phyloP scores from a whole-genome alignment of 2,329 filamentous ascomycete species.

The Colletotrichum lentis region DNA sequence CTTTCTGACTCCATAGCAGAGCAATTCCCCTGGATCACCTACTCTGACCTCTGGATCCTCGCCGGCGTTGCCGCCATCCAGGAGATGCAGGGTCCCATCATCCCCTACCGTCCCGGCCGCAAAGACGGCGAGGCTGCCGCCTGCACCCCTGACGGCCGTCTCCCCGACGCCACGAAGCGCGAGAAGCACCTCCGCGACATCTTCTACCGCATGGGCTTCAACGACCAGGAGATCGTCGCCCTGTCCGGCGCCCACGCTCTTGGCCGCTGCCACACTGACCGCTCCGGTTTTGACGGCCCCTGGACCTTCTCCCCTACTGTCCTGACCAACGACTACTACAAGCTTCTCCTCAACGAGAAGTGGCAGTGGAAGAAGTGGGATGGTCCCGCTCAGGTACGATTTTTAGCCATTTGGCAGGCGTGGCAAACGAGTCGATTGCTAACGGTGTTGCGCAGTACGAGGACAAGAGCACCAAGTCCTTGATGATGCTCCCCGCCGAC shows the following conservation, averaged over 20 bases:
- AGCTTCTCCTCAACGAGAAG: conserved; percentile 87
- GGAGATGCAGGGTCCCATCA: conserved; percentile 89
- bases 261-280: conserved; percentile 88
- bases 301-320: conserved; percentile 94
- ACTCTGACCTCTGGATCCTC: conserved; percentile 97
- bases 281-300: conserved; percentile 86
- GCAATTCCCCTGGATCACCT: conserved; percentile 93
- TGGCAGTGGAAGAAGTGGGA: conserved; percentile 93
- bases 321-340: conserved; percentile 94
- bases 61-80: conserved; percentile 85
- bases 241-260: conserved; percentile 86
- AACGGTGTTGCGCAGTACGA: conserved; percentile 67
- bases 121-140: conserved; percentile 78
- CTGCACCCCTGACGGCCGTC: conserved; percentile 93
- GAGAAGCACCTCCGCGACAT: conserved; percentile 86
- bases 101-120: conserved; percentile 91
- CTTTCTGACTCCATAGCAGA: conserved; percentile 49
- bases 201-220: conserved; percentile 97
- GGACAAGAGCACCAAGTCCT: conserved; percentile 82
- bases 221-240: conserved; percentile 95
- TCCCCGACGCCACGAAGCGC: conserved; percentile 80
- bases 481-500: conserved; percentile 99
- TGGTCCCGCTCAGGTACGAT: conserved; percentile 74
- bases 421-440: neutral
- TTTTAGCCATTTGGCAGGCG: neutral